Conservation (phyloP, 2,329 filamentous ascomycete species). For the Phialophora expanda region DNA sequence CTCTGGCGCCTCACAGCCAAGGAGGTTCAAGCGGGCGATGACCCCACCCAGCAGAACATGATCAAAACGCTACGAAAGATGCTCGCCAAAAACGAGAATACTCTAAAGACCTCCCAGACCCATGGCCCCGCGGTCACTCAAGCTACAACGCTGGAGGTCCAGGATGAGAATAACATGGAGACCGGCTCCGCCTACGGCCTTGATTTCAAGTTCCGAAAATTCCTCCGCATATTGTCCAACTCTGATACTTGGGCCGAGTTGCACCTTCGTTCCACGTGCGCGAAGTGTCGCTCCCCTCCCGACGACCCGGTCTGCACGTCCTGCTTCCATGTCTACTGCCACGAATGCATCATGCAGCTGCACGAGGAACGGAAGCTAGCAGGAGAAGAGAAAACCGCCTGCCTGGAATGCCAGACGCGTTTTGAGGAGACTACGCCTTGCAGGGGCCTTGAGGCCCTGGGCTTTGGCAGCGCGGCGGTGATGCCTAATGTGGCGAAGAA, state of each 20-base stretch:
- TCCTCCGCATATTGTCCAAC: slow-evolving; percentile 27
- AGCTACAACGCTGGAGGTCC: slow-evolving; percentile 3
- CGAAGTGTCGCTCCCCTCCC: slow-evolving; percentile 50
- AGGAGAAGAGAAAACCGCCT: slow-evolving; percentile 28
- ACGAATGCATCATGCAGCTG: slow-evolving; percentile 51
- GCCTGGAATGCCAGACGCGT: slow-evolving; percentile 32
- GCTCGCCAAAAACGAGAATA: slow-evolving; percentile 20
- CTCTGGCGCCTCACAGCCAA: slow-evolving; percentile 46
- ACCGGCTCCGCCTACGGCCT: slow-evolving; percentile 18
- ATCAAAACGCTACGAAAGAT: slow-evolving; percentile 40
- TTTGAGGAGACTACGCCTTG: slow-evolving; percentile 33
- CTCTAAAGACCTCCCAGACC: slow-evolving; percentile 24
- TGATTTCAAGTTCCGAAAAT: slow-evolving; percentile 33
- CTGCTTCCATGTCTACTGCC: slow-evolving; percentile 64
- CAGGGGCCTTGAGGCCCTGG: slow-evolving; percentile 28
- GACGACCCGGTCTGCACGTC: slow-evolving; percentile 52
- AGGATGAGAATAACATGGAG: slow-evolving; percentile 2
- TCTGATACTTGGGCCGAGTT: slow-evolving; percentile 31
- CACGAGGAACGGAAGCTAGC: slow-evolving; percentile 32
- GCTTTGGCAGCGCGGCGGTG: slow-evolving; percentile 22
- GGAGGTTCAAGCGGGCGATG: slow-evolving; percentile 29
- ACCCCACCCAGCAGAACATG: slow-evolving; percentile 42
- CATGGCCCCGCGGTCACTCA: background rate
- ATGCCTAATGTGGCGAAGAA: slow-evolving; percentile 16
- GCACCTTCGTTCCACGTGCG: slow-evolving; percentile 38